A percentile compares a stretch with the other conserved stretches of the same genome.
These are phyloP conservation scores for Microbotryomycetes sp. DNA, from an alignment of 1,284 basidiomycete species.

Conservation along the genomic window DNA sequence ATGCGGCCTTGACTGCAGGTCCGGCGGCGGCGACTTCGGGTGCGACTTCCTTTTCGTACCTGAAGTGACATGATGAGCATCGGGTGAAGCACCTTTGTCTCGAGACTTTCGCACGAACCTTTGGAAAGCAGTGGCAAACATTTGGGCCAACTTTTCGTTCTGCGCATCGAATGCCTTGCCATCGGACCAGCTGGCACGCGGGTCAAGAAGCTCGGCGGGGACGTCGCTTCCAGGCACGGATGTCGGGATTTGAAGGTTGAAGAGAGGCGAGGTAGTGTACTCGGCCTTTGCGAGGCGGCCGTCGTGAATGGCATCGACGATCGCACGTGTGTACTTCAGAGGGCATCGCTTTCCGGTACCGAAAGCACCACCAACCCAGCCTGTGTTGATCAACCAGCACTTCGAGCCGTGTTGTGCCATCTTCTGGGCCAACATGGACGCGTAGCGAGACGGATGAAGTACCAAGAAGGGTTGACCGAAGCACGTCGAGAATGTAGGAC, in stretches of 20 bases:
- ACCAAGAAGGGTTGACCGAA: slow-evolving; percentile 99
- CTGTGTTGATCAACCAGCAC: slow-evolving; percentile 99
- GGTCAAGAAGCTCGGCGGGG: slow-evolving; percentile 67
- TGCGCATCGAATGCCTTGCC: slow-evolving; percentile 81
- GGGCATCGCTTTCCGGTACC: slow-evolving; percentile 79
- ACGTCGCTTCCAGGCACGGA: slow-evolving; percentile 71
- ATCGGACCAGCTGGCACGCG: slow-evolving; percentile 72
- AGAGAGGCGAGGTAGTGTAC: slow-evolving; percentile 65
- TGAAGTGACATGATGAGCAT: too few relatives aligned
- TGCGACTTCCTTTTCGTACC: neutral
- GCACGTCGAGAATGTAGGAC: slow-evolving; percentile 98
- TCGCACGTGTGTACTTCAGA: slow-evolving; percentile 84
- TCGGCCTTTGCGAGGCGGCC: slow-evolving; percentile 79
- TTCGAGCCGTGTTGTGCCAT: slow-evolving; percentile 82
- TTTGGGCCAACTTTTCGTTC: slow-evolving; percentile 65
- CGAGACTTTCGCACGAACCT: too few relatives aligned
- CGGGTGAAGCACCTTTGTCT: too few relatives aligned
- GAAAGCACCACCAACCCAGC: slow-evolving; percentile 94
- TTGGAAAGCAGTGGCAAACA: slow-evolving; percentile 85
- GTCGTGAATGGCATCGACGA: slow-evolving; percentile 94
- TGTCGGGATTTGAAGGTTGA: slow-evolving; percentile 56
- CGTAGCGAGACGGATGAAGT: slow-evolving; percentile 74
- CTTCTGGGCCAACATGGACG: slow-evolving; percentile 90
- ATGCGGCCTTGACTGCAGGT: neutral
- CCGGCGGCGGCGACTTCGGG: neutral